These are phyloP conservation scores for Phytophthora agathidicida DNA, from an alignment of 352 stramenopile genomes.

Conservation along the genomic window DNA sequence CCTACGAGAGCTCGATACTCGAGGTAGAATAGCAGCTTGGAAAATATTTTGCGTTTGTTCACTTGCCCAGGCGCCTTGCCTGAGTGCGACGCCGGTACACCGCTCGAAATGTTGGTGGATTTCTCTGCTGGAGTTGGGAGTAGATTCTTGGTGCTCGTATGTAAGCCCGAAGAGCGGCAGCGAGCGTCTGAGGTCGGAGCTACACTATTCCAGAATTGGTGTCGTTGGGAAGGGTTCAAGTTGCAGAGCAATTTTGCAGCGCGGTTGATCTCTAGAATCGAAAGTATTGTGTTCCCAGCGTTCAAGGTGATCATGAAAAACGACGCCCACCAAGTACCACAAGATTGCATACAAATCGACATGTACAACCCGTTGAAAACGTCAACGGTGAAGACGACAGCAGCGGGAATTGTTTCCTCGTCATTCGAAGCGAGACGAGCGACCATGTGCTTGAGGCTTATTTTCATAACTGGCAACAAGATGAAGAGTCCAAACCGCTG, in stretches of 20 bases:
- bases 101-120: no score
- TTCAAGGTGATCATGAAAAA: slow-evolving; percentile 5
- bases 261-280: background rate
- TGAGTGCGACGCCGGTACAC: no score
- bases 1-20: slow-evolving; percentile 1
- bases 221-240: no score
- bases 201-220: no score
- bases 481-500: slow-evolving; percentile 7
- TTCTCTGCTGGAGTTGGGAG: no score
- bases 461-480: slow-evolving; percentile 8
- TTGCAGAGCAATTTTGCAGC: background rate
- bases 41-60: background rate
- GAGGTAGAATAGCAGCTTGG: slow-evolving; percentile 1
- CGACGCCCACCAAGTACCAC: slow-evolving; percentile 1
- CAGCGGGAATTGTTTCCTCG: slow-evolving; percentile 12
- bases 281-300: background rate
- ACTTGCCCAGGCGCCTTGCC: no score
- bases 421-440: background rate
- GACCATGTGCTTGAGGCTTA: slow-evolving; percentile 7
- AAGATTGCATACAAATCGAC: slow-evolving; percentile 12
- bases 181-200: no score
- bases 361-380: slow-evolving; percentile 17
- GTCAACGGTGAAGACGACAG: slow-evolving; percentile 22
- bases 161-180: no score
- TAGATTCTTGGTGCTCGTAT: no score